Conservation (phyloP, 2,329 filamentous ascomycete genomes). For the Pseudogymnoascus sp. region DNA sequence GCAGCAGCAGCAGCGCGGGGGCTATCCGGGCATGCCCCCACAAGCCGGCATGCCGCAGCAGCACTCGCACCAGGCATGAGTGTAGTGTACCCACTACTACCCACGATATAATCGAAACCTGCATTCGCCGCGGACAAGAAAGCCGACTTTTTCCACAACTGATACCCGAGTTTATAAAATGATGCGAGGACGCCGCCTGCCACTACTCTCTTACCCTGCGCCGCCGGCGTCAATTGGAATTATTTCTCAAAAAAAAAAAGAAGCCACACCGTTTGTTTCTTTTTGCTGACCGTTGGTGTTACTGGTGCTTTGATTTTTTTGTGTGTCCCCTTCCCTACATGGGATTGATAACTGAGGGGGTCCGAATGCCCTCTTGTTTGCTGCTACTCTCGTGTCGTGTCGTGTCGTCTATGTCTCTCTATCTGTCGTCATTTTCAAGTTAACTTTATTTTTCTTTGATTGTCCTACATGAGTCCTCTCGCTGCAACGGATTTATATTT, state of each 20-base stretch:
- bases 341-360: background rate
- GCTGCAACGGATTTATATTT: background rate
- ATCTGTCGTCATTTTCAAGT: background rate
- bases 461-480: background rate
- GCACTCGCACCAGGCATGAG: slow-evolving; percentile 69
- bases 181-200: background rate
- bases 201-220: background rate
- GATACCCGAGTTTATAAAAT: slow-evolving; percentile 10
- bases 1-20: slow-evolving; percentile 62
- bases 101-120: slow-evolving; percentile 18
- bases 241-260: background rate
- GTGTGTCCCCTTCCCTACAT: background rate
- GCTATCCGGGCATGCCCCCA: slow-evolving; percentile 65
- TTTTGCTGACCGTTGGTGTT: background rate
- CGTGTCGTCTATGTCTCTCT: background rate
- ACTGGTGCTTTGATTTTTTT: background rate
- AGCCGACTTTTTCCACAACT: background rate
- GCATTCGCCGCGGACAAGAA: slow-evolving; percentile 22
- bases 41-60: slow-evolving; percentile 73
- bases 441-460: background rate
- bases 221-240: background rate
- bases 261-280: background rate
- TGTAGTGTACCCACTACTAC: slow-evolving; percentile 4
- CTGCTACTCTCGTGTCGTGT: background rate
- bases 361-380: background rate